phyloP scores from a whole-genome alignment of 169 alveolate genomes.

The Besnoitia besnoiti region DNA sequence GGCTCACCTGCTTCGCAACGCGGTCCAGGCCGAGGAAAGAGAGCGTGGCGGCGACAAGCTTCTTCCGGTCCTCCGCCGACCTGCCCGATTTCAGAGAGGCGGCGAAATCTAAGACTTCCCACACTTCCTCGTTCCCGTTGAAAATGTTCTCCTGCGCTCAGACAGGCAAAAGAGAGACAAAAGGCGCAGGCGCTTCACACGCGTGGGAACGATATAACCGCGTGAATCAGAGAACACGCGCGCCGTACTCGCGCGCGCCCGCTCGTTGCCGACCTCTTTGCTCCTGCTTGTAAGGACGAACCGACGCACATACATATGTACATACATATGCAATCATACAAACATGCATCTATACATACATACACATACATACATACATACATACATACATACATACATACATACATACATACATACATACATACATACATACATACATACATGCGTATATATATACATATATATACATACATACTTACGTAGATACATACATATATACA shows the following conservation, averaged over 20 bases:
- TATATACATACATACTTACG: background rate
- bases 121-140: background rate
- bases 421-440: background rate
- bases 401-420: background rate
- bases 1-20: background rate
- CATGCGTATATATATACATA: background rate
- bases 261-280: no score
- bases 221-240: no score
- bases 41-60: background rate
- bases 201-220: no score
- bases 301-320: no score
- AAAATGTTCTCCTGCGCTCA: background rate
- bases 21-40: constrained; percentile 13
- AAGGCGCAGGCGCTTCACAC: background rate
- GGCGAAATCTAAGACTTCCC: background rate
- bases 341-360: background rate
- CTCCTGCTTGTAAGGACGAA: no score
- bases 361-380: background rate
- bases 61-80: background rate
- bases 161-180: background rate
- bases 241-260: no score
- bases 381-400: background rate
- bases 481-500: background rate
- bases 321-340: no score
- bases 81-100: background rate